Percentiles rank a stretch among this genome's conserved stretches.
Conservation (phyloP, 2,329 filamentous ascomycete genomes). For the Taxawa tesnikishii region DNA sequence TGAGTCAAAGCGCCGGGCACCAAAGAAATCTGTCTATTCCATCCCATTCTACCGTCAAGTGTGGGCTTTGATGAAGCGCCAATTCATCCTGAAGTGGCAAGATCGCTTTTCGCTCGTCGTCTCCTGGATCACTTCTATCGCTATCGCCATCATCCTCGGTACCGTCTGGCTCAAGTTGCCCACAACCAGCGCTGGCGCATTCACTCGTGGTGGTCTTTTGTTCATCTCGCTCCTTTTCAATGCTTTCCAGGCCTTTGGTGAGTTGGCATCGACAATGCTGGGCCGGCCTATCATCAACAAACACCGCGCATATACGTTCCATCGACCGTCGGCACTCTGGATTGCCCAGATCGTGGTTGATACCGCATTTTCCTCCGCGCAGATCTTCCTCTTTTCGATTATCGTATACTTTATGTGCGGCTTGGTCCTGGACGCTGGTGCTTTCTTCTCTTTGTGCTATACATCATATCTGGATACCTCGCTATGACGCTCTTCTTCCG, state of each 20-base stretch:
- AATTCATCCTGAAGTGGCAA: conserved; percentile 77
- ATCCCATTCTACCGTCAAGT: conserved; percentile 75
- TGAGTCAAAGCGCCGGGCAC: conserved; percentile 66
- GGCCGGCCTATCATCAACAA: conserved; percentile 71
- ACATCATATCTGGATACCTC: conserved; percentile 21
- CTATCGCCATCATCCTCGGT: conserved; percentile 67
- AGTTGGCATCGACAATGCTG: conserved; percentile 63
- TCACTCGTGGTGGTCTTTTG: conserved; percentile 68
- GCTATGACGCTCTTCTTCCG: conserved; percentile 69
- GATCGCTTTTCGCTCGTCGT: conserved; percentile 67
- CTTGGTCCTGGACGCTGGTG: conserved; percentile 54
- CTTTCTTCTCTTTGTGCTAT: conserved; percentile 67
- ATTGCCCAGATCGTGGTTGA: conserved; percentile 75
- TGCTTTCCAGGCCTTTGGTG: conserved; percentile 74
- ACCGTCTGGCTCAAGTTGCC: conserved; percentile 66
- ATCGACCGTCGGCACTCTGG: conserved; percentile 71
- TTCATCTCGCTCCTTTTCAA: conserved; percentile 76
- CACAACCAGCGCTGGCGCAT: conserved; percentile 53
- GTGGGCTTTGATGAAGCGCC: conserved; percentile 71
- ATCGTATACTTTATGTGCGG: conserved; percentile 73
- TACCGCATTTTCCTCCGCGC: conserved; percentile 51
- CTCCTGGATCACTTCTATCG: conserved; percentile 57
- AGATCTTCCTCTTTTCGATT: conserved; percentile 60
- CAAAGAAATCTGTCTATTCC: conserved; percentile 64
- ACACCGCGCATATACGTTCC: conserved; percentile 72